Conservation (phyloP, 768 basidiomycete species). For the Pisolithus orientalis region DNA sequence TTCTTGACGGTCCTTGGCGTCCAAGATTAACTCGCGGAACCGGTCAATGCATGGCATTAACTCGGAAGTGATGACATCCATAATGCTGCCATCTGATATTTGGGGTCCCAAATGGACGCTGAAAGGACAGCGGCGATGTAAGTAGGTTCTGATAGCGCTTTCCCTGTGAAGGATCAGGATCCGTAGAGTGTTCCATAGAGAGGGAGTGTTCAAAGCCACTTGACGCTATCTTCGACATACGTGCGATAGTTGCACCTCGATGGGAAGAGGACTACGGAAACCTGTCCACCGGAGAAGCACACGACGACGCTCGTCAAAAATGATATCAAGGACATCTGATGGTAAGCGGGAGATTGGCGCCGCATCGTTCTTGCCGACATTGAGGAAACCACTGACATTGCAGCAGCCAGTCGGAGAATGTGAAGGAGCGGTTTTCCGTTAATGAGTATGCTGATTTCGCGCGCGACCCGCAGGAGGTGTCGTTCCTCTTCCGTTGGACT, state of each 20-base stretch:
- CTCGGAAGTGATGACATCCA: constrained; percentile 22
- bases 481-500: no score
- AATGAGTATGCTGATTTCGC: no score
- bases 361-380: constrained; percentile 24
- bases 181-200: constrained; percentile 31
- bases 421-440: not conserved
- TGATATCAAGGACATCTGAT: constrained; percentile 28
- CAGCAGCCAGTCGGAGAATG: constrained; percentile 4
- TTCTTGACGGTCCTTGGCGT: constrained; percentile 27
- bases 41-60: constrained; percentile 26
- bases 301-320: constrained; percentile 26
- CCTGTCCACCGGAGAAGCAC: constrained; percentile 23
- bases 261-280: constrained; percentile 23
- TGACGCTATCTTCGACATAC: constrained; percentile 31
- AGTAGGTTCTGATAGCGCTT: constrained; percentile 21
- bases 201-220: constrained; percentile 28
- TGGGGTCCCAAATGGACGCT: constrained; percentile 27
- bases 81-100: constrained; percentile 14
- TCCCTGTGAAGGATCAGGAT: constrained; percentile 26
- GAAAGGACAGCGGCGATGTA: constrained; percentile 27
- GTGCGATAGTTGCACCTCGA: constrained; percentile 30
- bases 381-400: constrained; percentile 21
- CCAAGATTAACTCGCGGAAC: constrained; percentile 26
- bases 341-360: constrained; percentile 25
- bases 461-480: no score